phyloP scores from a whole-genome alignment of 179 eudicot genomes.

The Spergularia azorica region DNA sequence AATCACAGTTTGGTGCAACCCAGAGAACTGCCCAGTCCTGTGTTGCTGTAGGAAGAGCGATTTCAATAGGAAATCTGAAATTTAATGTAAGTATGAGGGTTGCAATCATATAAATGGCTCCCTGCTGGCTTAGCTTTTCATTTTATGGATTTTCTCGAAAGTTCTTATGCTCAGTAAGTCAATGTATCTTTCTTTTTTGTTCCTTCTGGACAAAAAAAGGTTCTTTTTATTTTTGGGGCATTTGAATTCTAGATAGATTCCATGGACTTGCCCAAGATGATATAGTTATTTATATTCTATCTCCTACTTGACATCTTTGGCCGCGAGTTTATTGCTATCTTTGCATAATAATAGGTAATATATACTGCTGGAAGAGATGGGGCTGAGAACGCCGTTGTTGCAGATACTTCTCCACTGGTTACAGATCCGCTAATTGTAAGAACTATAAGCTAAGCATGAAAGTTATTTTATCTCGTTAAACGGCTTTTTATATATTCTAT shows the following conservation, averaged over 20 bases:
- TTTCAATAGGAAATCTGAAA: no score
- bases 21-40: no score
- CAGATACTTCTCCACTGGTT: conserved; percentile 64
- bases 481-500: background rate
- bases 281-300: background rate
- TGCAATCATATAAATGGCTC: no score
- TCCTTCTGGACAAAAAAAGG: no score
- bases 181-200: no score
- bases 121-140: no score
- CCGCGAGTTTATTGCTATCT: conserved; percentile 1
- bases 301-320: background rate
- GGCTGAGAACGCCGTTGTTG: conserved; percentile 54
- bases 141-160: no score
- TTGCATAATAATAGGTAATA: conserved; percentile 54
- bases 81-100: no score
- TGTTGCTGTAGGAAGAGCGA: no score
- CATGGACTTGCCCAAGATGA: background rate
- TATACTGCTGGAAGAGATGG: conserved; percentile 89
- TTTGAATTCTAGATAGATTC: background rate
- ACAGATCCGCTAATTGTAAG: conserved; percentile 84
- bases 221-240: no score
- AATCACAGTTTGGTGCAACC: no score
- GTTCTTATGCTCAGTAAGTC: no score
- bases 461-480: background rate
- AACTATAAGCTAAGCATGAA: background rate